Conservation (phyloP, 2,329 filamentous ascomycete genomes). For the Penicillium sp. region DNA sequence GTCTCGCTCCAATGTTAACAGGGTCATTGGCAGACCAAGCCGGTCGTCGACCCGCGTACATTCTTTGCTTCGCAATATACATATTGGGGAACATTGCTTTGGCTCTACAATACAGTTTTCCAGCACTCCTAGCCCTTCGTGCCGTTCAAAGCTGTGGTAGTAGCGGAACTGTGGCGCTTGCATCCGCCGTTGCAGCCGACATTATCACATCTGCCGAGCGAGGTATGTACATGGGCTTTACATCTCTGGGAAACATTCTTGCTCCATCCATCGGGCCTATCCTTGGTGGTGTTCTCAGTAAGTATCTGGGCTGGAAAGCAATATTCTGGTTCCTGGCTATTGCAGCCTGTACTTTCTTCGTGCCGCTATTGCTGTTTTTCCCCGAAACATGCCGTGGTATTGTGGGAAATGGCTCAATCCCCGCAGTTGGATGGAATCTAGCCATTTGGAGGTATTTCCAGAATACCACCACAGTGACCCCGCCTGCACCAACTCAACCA, state of each 20-base stretch:
- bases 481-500: neutral
- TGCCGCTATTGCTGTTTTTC: constrained; percentile 29
- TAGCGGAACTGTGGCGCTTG: constrained; percentile 44
- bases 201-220: constrained; percentile 43
- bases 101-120: constrained; percentile 41
- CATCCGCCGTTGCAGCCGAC: constrained; percentile 44
- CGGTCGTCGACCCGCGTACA: constrained; percentile 51
- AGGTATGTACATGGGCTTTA: constrained; percentile 44
- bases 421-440: constrained; percentile 31
- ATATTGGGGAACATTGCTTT: constrained; percentile 45
- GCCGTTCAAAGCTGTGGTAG: constrained; percentile 48
- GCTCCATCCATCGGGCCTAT: constrained; percentile 53
- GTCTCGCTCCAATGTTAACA: constrained; percentile 50
- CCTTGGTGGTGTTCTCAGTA: constrained; percentile 51
- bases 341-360: constrained; percentile 32
- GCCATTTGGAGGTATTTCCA: constrained; percentile 20
- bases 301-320: constrained; percentile 52
- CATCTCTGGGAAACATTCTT: constrained; percentile 35
- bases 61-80: constrained; percentile 47
- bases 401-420: constrained; percentile 36
- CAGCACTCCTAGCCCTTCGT: constrained; percentile 39
- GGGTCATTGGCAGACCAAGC: constrained; percentile 50
- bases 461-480: neutral
- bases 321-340: constrained; percentile 58
- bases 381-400: constrained; percentile 39